Conservation (phyloP, 2,329 filamentous ascomycete species). For the Lachnellula subtilissima region DNA sequence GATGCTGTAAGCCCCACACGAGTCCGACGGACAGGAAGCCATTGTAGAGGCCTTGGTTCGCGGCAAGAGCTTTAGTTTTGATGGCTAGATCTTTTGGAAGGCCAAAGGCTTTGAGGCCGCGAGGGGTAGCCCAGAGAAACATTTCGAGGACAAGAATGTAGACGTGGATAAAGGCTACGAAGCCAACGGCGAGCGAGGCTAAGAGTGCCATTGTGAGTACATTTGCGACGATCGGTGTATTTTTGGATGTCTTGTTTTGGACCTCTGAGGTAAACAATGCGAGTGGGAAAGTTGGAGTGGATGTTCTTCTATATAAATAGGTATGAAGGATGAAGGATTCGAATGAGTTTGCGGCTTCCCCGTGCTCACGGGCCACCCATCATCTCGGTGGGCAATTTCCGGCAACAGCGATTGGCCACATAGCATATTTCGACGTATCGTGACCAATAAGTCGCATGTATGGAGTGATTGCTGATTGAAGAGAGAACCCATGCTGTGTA, state of each 20-base stretch:
- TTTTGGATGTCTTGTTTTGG: neutral
- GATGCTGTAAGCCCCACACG: conserved; percentile 44
- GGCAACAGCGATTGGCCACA: no score
- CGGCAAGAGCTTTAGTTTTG: conserved; percentile 41
- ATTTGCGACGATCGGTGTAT: conserved; percentile 40
- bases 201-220: conserved; percentile 32
- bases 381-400: no score
- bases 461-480: no score
- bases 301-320: no score
- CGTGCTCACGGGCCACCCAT: no score
- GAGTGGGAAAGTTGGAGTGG: no score
- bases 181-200: conserved; percentile 33
- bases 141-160: conserved; percentile 48
- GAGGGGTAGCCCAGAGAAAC: conserved; percentile 45
- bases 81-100: conserved; percentile 42
- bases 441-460: no score
- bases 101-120: conserved; percentile 41
- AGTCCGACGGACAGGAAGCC: conserved; percentile 48
- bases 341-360: no score
- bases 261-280: neutral
- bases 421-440: no score
- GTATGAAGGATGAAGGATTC: no score
- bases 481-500: no score
- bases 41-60: conserved; percentile 50
- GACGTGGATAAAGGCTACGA: conserved; percentile 40